Conservation (phyloP, 768 basidiomycete species). For the Amanita jacksonii region DNA sequence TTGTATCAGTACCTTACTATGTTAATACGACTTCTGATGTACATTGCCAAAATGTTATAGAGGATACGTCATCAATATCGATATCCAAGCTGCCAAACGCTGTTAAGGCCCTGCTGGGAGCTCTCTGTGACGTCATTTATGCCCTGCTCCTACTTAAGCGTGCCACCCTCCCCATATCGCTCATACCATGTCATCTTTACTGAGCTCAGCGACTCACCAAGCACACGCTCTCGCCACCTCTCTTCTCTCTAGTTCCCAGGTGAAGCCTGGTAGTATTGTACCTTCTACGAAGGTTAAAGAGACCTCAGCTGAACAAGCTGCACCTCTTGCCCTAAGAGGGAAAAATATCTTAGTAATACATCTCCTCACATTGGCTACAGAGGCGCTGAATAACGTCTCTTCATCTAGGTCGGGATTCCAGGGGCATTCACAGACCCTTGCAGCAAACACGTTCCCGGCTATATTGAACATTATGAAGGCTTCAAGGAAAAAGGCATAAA, state of each 20-base stretch:
- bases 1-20: slow-evolving; percentile 2
- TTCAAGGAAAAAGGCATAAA: slow-evolving; percentile 73
- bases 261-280: slow-evolving; percentile 38
- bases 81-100: too few relatives aligned
- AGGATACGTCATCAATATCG: too few relatives aligned
- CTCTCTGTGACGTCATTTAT: slow-evolving; percentile 1
- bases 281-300: slow-evolving; percentile 51
- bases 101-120: too few relatives aligned
- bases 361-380: too few relatives aligned
- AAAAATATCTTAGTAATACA: slow-evolving; percentile 59
- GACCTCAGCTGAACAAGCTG: slow-evolving; percentile 33
- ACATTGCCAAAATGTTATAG: background rate
- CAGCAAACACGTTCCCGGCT: slow-evolving; percentile 51
- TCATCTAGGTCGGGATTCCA: slow-evolving; percentile 62
- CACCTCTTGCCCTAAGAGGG: slow-evolving; percentile 39
- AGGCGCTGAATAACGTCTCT: too few relatives aligned
- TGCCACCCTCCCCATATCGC: background rate
- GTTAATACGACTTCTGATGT: background rate
- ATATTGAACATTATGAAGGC: slow-evolving; percentile 54
- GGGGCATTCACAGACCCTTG: slow-evolving; percentile 74
- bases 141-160: background rate
- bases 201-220: slow-evolving; percentile 36
- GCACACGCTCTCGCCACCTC: slow-evolving; percentile 47
- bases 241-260: slow-evolving; percentile 37
- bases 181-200: slow-evolving; percentile 35